These are phyloP conservation scores for Zygnema cylindricum DNA, from an alignment of 139 green algal species.

Conservation along the genomic window DNA sequence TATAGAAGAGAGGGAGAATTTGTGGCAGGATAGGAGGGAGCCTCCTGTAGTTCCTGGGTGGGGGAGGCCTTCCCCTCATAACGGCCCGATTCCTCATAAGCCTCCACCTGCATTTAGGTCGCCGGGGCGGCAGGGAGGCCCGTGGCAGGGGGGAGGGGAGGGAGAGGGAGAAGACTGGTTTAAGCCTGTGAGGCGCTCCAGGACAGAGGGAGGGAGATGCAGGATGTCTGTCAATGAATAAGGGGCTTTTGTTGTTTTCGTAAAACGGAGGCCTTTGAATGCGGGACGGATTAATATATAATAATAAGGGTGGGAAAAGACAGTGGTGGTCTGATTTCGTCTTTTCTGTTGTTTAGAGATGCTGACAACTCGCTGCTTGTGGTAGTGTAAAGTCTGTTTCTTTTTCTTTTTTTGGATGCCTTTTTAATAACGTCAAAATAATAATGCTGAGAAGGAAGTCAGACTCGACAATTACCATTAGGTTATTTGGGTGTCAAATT, in stretches of 20 bases:
- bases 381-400: too few relatives aligned
- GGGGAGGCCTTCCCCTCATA: neutral
- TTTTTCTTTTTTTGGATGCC: too few relatives aligned
- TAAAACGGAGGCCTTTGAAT: neutral
- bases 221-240: neutral
- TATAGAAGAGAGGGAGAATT: neutral
- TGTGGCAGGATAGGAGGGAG: neutral
- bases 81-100: neutral
- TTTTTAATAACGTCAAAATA: too few relatives aligned
- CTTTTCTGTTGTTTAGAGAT: neutral
- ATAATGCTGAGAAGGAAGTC: too few relatives aligned
- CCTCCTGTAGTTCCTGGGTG: neutral
- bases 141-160: too few relatives aligned
- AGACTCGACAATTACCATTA: too few relatives aligned
- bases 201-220: neutral
- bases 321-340: neutral
- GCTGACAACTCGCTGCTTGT: neutral
- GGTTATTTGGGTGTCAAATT: too few relatives aligned
- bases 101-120: neutral
- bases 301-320: neutral
- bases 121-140: too few relatives aligned
- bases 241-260: neutral
- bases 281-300: neutral
- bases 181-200: neutral
- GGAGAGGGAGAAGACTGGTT: neutral